Evolutionary conservation across 768 basidiomycete genomes (phyloP).

Genomic region (Leccinum subgranulosum): DNA sequence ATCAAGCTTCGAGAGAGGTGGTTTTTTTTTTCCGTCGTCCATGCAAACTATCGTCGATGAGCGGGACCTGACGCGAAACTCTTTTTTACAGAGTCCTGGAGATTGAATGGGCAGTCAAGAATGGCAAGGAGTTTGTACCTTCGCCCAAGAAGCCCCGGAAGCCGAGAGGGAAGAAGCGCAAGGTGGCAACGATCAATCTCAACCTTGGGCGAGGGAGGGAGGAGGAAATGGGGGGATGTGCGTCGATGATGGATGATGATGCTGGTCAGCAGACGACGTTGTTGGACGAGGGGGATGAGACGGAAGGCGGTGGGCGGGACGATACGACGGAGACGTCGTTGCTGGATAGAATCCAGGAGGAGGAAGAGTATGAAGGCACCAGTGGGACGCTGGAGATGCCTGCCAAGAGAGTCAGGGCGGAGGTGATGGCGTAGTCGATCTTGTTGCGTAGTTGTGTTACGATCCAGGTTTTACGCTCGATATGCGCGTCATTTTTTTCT

Average conservation of each 20-base stretch:
- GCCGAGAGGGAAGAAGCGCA: slow-evolving; percentile 32
- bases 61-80: slow-evolving; percentile 30
- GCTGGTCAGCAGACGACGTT: slow-evolving; percentile 2
- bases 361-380: slow-evolving; percentile 32
- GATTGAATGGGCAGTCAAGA: slow-evolving; percentile 74
- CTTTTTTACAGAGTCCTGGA: slow-evolving; percentile 62
- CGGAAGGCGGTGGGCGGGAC: slow-evolving; percentile 22
- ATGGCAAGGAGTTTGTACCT: slow-evolving; percentile 58
- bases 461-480: neutral
- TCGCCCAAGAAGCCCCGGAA: slow-evolving; percentile 44
- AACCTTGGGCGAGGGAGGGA: slow-evolving; percentile 10
- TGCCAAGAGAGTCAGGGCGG: slow-evolving; percentile 26
- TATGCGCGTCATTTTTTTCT: neutral
- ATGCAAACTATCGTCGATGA: slow-evolving; percentile 60
- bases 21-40: slow-evolving; percentile 50
- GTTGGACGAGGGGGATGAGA: slow-evolving; percentile 43
- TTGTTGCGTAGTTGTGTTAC: neutral
- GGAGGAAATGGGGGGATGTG: slow-evolving; percentile 10
- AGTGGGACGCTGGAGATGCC: slow-evolving; percentile 20
- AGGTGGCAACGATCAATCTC: slow-evolving; percentile 22
- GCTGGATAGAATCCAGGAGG: slow-evolving; percentile 19
- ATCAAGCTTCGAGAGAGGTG: slow-evolving; percentile 85
- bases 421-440: slow-evolving; percentile 12
- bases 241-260: neutral
- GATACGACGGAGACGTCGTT: slow-evolving; percentile 15